Base-by-base conservation (phyloP, 83 land plant species). In the Diphasiastrum complanatum region DNA sequence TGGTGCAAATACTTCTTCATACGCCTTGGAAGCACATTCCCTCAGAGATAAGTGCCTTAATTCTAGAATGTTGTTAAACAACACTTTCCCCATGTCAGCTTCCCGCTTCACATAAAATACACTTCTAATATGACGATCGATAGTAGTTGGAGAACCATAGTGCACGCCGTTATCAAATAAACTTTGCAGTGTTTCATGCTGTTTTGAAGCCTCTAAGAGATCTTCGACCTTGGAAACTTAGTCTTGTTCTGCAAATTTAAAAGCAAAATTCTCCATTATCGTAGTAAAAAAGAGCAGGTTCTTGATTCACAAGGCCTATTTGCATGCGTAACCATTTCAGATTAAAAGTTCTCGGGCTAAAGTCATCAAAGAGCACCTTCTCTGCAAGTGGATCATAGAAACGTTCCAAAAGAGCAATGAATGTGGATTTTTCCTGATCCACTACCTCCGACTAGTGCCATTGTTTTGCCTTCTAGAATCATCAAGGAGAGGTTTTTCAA, bases 241-340 rank as follows among this genome's bases (percentile, higher is more conserved):
- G 48, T 91, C 97, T 73, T 69, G 80, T 62, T 91, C 90, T 16
- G 97, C 97, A 70, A 91, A 91, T 64, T 91, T 91, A 85, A 91
- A 91, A 32, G 97, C 97, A 50, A 91, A 87, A 43, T 91, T 91
- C 64, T 87, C 85, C 55, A 52, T 71, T 4, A 91, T 82, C 14
- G 83, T 75, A 0, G 89, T 82, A 23, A 60, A 91, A 87, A 28
- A 91, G 62, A 0, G 86, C 93, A 38, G 86, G 91, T 33, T 89
- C 91, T 70, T 89, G 96, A 61, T 85, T 85, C 4, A 89, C 96
- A 1, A 89, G 73, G 5, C 95, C 97, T 69, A 91, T 91, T 73
- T 78, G 79, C 29, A 61, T 63, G 27, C 97, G 75, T 22, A 79
- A 37, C 86, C 85, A 91, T 38, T 73, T 82, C 65, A 91, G 53